Conservation (phyloP, 148 eudicot genomes). For the Agrostemma githago region DNA sequence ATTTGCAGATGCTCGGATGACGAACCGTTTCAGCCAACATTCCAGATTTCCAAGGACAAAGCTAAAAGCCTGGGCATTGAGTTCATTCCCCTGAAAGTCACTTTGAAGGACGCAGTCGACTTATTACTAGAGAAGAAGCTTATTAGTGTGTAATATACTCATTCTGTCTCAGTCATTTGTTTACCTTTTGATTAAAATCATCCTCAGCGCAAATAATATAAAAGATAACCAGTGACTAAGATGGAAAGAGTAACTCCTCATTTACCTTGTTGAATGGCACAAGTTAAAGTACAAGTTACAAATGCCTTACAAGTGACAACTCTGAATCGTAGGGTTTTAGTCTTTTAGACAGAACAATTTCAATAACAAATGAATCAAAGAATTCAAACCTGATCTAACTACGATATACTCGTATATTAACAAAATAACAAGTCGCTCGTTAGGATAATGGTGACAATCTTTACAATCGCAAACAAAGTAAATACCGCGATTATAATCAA, state of each 20-base stretch:
- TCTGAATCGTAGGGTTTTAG: neutral
- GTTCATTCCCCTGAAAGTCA: slow-evolving; percentile 32
- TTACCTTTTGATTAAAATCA: too few species aligned
- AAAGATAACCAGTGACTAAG: too few species aligned
- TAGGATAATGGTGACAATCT: too few species aligned
- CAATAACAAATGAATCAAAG: neutral
- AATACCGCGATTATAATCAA: too few species aligned
- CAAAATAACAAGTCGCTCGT: too few species aligned
- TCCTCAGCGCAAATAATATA: too few species aligned
- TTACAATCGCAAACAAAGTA: too few species aligned
- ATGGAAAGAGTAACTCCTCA: too few species aligned
- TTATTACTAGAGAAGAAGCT: slow-evolving; percentile 50
- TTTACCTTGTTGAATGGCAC: too few species aligned
- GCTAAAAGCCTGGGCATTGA: slow-evolving; percentile 41
- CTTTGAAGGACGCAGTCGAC: slow-evolving; percentile 52
- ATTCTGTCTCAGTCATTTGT: too few species aligned
- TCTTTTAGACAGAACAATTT: neutral
- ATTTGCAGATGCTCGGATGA: slow-evolving; percentile 52
- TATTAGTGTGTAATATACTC: slow-evolving; percentile 5
- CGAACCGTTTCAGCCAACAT: slow-evolving; percentile 35
- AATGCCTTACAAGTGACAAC: neutral
- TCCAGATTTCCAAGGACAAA: slow-evolving; percentile 37
- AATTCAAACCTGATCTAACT: neutral
- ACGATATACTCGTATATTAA: too few species aligned
- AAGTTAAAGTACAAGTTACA: too few species aligned